Percentiles rank a stretch among this genome's conserved stretches.
These are phyloP conservation scores for Neonectria sp. DNA, from an alignment of 2,329 filamentous ascomycete genomes.

Conservation along the genomic window DNA sequence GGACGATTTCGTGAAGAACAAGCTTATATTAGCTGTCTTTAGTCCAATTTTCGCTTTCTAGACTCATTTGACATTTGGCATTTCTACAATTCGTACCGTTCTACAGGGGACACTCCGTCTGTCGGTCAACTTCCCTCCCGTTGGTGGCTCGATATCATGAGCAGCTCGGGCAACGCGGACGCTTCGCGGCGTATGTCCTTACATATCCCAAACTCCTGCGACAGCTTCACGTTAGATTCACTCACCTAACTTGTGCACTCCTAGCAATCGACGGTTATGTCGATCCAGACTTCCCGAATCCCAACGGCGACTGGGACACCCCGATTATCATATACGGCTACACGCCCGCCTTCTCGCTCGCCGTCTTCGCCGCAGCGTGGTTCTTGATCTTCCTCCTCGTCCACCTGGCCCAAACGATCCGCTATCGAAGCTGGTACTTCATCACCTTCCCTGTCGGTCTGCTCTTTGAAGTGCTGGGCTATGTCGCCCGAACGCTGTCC, in stretches of 20 bases:
- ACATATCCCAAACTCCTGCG: neutral
- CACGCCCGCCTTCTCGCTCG: slow-evolving; percentile 62
- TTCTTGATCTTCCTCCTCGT: slow-evolving; percentile 58
- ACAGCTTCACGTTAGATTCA: slow-evolving; percentile 4
- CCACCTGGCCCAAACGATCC: slow-evolving; percentile 56
- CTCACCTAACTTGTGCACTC: slow-evolving; percentile 1
- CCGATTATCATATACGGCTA: slow-evolving; percentile 67
- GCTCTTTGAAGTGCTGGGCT: slow-evolving; percentile 65
- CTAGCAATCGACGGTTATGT: slow-evolving; percentile 56
- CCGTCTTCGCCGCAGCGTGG: slow-evolving; percentile 59
- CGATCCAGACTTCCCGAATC: slow-evolving; percentile 67
- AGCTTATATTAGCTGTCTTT: neutral
- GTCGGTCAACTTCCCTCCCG: neutral
- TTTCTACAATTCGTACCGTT: neutral
- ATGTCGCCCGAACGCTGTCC: slow-evolving; percentile 64
- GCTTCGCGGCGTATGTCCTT: slow-evolving; percentile 28
- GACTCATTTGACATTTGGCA: neutral
- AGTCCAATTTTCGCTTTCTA: neutral
- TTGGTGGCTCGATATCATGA: neutral
- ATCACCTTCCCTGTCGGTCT: slow-evolving; percentile 60
- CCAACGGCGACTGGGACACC: slow-evolving; percentile 61
- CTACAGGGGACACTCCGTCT: neutral
- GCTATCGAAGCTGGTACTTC: slow-evolving; percentile 63
- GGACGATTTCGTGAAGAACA: neutral
- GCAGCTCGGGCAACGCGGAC: neutral